Evolutionary conservation across 805 yeast species (phyloP).

Genomic region (Kodamaea lidongshanica): DNA sequence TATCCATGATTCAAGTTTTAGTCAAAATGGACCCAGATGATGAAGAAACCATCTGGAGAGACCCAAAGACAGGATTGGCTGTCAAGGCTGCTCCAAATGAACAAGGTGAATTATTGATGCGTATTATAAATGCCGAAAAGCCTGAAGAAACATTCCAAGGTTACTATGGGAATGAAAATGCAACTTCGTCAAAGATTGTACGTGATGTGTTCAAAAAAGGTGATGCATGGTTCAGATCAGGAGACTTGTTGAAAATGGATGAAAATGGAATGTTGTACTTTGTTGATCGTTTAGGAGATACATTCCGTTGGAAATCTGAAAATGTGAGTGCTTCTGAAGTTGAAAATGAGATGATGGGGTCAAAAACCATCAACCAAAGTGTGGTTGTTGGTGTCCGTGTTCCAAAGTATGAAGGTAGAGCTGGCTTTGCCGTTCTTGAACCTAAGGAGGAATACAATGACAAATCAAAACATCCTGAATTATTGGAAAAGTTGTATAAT

Average conservation of each 20-base stretch:
- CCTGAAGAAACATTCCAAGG: slow-evolving; percentile 84
- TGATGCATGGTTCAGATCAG: slow-evolving; percentile 87
- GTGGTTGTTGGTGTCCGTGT: slow-evolving; percentile 86
- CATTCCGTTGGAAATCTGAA: slow-evolving; percentile 95
- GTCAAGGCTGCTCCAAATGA: slow-evolving; percentile 48
- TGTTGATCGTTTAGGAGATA: slow-evolving; percentile 90
- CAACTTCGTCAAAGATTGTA: slow-evolving; percentile 70
- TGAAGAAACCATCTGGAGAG: slow-evolving; percentile 62
- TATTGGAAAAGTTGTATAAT: slow-evolving; percentile 23
- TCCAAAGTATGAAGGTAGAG: slow-evolving; percentile 88
- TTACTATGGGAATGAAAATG: slow-evolving; percentile 71
- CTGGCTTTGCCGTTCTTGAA: slow-evolving; percentile 80
- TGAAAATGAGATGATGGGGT: slow-evolving; percentile 61
- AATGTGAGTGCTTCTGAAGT: slow-evolving; percentile 93
- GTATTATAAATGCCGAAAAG: slow-evolving; percentile 54
- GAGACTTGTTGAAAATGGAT: slow-evolving; percentile 73
- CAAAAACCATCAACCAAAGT: slow-evolving; percentile 48
- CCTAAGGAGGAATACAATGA: slow-evolving; percentile 32
- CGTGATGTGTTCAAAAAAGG: slow-evolving; percentile 74
- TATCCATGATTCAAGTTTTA: slow-evolving; percentile 50
- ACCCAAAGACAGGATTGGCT: slow-evolving; percentile 59
- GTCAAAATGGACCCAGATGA: slow-evolving; percentile 79
- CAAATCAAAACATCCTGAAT: slow-evolving; percentile 28
- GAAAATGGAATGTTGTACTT: slow-evolving; percentile 67
- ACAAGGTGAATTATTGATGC: slow-evolving; percentile 86